Conservation (phyloP, 306 rosid genomes). For the Gastrolobium villosum region DNA sequence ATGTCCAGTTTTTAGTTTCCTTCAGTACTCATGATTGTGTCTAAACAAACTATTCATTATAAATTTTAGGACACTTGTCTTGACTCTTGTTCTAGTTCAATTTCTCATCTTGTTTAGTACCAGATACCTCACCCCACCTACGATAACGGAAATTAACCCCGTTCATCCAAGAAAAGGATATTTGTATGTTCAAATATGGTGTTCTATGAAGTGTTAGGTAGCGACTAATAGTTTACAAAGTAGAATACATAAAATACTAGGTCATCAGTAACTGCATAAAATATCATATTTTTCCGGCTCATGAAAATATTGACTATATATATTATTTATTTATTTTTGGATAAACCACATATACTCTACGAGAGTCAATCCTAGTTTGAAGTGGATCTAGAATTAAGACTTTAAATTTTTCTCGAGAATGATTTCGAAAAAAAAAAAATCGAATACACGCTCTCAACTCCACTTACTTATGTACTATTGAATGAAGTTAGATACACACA, state of each 20-base stretch:
- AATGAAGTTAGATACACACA: too few relatives aligned
- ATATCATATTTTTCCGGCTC: background rate
- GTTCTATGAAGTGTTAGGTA: slow-evolving; percentile 26
- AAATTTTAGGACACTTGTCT: background rate
- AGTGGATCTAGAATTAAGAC: too few relatives aligned
- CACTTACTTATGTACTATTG: too few relatives aligned
- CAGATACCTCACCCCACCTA: background rate
- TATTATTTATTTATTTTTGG: background rate
- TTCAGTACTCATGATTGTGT: background rate
- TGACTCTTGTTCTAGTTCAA: background rate
- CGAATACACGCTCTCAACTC: too few relatives aligned
- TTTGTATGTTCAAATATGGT: slow-evolving; percentile 10
- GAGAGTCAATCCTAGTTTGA: too few relatives aligned
- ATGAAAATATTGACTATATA: background rate
- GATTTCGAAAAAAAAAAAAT: too few relatives aligned
- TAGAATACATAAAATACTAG: background rate
- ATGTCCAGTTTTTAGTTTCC: background rate
- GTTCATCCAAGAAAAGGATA: background rate
- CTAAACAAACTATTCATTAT: background rate
- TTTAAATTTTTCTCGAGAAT: too few relatives aligned
- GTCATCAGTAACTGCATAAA: background rate
- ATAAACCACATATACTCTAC: too few relatives aligned
- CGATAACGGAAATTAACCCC: background rate
- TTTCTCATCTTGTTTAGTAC: background rate
- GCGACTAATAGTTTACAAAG: background rate